Evolutionary conservation across 768 basidiomycete genomes (phyloP).

Genomic region (Boletus barrowsii): DNA sequence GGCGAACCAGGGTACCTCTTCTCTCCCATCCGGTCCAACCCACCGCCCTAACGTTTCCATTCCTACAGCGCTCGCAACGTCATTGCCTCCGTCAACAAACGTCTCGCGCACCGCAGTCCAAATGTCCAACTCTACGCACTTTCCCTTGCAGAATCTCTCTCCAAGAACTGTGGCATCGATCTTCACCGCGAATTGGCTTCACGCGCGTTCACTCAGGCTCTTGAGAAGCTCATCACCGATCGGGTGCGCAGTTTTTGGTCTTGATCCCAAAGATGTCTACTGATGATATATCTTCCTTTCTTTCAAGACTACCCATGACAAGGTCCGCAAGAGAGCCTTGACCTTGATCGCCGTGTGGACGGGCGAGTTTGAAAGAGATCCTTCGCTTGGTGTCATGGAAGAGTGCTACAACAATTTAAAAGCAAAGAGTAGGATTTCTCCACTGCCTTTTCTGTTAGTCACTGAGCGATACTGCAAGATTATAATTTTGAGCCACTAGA

Average conservation of each 20-base stretch:
- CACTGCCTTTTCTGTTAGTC: not conserved
- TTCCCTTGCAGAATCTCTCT: constrained; percentile 80
- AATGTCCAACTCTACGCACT: constrained; percentile 96
- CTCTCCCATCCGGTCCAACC: not conserved
- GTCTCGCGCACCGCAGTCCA: constrained; percentile 89
- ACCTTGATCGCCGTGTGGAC: constrained; percentile 79
- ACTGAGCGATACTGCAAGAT: constrained; percentile 40
- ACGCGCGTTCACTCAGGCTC: constrained; percentile 83
- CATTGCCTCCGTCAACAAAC: constrained; percentile 81
- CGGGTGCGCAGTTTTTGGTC: constrained; percentile 49
- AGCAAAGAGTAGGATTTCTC: constrained; percentile 62
- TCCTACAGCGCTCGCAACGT: constrained; percentile 77
- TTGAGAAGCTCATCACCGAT: constrained; percentile 87
- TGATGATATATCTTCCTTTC: constrained; percentile 11
- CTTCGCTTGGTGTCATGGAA: constrained; percentile 84
- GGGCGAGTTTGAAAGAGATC: constrained; percentile 75
- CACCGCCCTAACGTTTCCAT: constrained; percentile 14
- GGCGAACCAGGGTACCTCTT: constrained; percentile 71
- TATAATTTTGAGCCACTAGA: constrained; percentile 65
- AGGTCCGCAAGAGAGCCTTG: constrained; percentile 77
- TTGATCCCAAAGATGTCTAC: not conserved
- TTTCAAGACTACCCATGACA: constrained; percentile 81
- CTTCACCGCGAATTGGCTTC: constrained; percentile 86
- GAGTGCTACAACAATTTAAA: constrained; percentile 82
- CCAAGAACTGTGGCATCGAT: constrained; percentile 84